Conservation (phyloP, 495 filamentous ascomycete species). For the Penicillium samsonianum region DNA sequence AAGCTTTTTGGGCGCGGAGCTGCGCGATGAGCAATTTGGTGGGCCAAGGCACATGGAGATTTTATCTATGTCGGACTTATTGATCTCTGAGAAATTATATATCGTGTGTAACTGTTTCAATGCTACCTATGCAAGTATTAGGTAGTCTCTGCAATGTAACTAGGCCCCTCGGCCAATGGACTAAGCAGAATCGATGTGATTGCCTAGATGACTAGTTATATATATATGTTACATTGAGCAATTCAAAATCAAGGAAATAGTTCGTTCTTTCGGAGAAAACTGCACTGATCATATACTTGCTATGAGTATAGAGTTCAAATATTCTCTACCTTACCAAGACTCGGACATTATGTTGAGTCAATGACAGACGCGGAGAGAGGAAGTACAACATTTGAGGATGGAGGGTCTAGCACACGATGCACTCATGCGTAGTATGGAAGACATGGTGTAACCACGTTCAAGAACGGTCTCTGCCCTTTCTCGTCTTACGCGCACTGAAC, state of each 20-base stretch:
- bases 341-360: not conserved
- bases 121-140: constrained; percentile 5
- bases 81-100: not conserved
- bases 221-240: not conserved
- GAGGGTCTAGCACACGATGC: not conserved
- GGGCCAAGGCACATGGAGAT: not conserved
- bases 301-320: not conserved
- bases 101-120: not conserved
- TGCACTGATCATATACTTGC: not conserved
- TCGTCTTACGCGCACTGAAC: constrained; percentile 47
- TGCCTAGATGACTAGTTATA: too few relatives aligned
- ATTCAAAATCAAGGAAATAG: constrained; percentile 1
- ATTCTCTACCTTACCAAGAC: not conserved
- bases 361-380: not conserved
- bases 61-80: constrained; percentile 4
- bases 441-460: not conserved
- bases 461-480: constrained; percentile 18
- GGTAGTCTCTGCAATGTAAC: constrained; percentile 5
- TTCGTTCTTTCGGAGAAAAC: too few relatives aligned
- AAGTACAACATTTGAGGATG: too few relatives aligned
- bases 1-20: constrained; percentile 15
- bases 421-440: not conserved
- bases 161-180: not conserved
- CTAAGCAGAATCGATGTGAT: constrained; percentile 1
- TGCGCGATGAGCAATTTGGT: constrained; percentile 1